Percentiles rank a stretch among this genome's conserved stretches.
Conservation (phyloP, 306 rosid species). For the Cucurbita maxima region DNA sequence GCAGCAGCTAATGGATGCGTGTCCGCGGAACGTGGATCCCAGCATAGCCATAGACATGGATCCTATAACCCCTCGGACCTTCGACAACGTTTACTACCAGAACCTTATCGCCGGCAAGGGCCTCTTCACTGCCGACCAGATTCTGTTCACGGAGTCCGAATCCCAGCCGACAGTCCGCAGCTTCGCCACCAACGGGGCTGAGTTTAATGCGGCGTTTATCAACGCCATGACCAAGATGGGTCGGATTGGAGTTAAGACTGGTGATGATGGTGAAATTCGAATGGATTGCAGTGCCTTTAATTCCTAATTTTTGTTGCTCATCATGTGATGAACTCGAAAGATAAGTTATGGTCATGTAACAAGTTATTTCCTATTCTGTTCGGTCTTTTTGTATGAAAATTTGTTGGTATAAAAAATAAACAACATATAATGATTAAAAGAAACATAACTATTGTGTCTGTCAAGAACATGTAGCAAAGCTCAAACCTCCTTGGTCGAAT, state of each 20-base stretch:
- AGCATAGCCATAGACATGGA: neutral
- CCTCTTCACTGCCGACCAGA: neutral
- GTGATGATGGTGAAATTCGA: neutral
- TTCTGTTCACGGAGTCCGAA: neutral
- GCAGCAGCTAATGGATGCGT: neutral
- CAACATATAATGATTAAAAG: no score
- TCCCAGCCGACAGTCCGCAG: neutral
- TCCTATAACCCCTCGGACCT: neutral
- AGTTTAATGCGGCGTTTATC: neutral
- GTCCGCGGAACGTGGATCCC: conserved; percentile 1
- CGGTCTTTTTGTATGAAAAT: neutral
- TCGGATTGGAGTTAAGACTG: neutral
- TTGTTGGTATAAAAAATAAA: no score
- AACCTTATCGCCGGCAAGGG: neutral
- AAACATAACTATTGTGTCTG: no score
- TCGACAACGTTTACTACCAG: neutral
- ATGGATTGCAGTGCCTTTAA: neutral
- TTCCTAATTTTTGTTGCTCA: neutral
- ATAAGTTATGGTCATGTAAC: neutral
- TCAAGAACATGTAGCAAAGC: no score
- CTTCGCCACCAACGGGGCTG: neutral
- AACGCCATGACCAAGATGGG: neutral
- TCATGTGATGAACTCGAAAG: neutral
- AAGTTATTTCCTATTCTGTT: neutral
- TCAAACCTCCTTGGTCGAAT: no score